Percentiles rank a stretch among this genome's conserved stretches.
Evolutionary conservation across 768 basidiomycete genomes (phyloP).

Genomic region (Boletus subparvulus): DNA sequence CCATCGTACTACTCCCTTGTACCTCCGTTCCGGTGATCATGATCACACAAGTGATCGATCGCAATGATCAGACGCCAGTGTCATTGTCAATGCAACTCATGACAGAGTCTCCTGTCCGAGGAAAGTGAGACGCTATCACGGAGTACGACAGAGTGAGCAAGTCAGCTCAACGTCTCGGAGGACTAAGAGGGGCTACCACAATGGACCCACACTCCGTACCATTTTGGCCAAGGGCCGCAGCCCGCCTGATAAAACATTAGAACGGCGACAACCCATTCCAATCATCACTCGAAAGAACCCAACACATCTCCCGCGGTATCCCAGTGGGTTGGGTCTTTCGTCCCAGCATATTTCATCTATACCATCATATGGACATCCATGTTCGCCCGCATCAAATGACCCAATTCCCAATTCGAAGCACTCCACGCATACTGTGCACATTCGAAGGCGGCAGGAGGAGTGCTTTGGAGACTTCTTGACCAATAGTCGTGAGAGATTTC

Average conservation of each 20-base stretch:
- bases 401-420: constrained; percentile 33
- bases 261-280: constrained; percentile 16
- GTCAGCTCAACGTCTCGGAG: constrained; percentile 12
- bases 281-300: constrained; percentile 12
- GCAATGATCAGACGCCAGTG: constrained; percentile 29
- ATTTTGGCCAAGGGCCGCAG: constrained; percentile 26
- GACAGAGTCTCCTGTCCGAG: constrained; percentile 2
- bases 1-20: constrained; percentile 6
- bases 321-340: constrained; percentile 19
- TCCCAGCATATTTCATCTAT: constrained; percentile 6
- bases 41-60: constrained; percentile 32
- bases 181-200: constrained; percentile 10
- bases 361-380: constrained; percentile 16
- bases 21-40: constrained; percentile 34
- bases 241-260: constrained; percentile 11
- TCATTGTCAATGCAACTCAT: constrained; percentile 18
- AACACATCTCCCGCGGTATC: constrained; percentile 12
- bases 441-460: constrained; percentile 7
- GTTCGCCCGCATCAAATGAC: constrained; percentile 22
- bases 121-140: neutral
- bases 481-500: constrained; percentile 18
- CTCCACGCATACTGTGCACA: constrained; percentile 16
- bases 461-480: constrained; percentile 12
- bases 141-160: neutral
- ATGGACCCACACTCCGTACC: constrained; percentile 17